Base-by-base conservation (phyloP, 73 alveolate genomes). In the Blepharisma japonicum region DNA sequence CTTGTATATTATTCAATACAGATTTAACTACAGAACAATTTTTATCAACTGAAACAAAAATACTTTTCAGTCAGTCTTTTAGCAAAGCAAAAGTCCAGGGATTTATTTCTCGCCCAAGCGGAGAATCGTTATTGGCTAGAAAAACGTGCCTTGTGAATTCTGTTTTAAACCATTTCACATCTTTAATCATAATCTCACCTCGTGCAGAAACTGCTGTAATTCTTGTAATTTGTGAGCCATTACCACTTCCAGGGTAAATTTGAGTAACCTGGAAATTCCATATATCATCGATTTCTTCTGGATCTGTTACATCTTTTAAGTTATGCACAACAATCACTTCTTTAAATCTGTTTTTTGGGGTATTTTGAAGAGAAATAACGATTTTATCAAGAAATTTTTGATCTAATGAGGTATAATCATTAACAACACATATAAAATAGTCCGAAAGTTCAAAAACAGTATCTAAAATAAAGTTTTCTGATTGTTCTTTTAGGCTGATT, bases 401-500 rank as follows among this genome's bases (percentile, higher is more conserved):
- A 78, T 83, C 90, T 7, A 83, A 55, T 77, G 86, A 47, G 9
- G 90, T 83, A 50, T 77, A 83, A 79, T 83, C 90, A 79, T 83
- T 83, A 32, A 83, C 90, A 7, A 83, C 90, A 47, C 82, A 78
- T 38, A 83, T 83, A 68, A 83, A 83, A 51, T 71, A 83, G 71
- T 83, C 90, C 23, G 86, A 77, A 32, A 83, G 66, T 45, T 71
- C 82, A 83, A 83, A 83, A 25, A 83, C 86, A 45, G 77, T 38
- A 38, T 83, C 90, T 8, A 54, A 55, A 20, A 83, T 77, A 11
- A 74, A 68, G 50, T 77, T 79, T 83, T 83, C 90, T 0, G 90
- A 77, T 4, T 83, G 86, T 48, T 83, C 83, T 32, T 83, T 83
- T 68, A 67, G 81, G 4, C 55, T 81, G 21, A 83, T 77, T n/a